Conservation (phyloP, 176 grass and related monocot species). For the Hordeum vulgare region DNA sequence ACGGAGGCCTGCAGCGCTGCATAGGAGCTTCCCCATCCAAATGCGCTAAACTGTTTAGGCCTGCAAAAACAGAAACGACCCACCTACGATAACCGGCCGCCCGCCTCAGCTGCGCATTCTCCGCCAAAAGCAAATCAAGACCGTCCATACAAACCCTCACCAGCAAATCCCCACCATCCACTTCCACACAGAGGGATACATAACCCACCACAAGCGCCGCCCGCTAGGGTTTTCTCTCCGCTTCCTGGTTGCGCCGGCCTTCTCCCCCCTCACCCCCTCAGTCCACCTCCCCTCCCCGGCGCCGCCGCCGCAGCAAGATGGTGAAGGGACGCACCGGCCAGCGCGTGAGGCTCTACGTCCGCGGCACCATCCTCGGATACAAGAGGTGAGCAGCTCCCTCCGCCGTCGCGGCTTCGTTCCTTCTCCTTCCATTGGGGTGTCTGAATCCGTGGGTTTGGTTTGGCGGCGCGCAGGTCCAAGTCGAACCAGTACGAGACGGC, state of each 20-base stretch:
- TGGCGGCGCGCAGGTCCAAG: constrained; percentile 47
- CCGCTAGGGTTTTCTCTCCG: constrained; percentile 17
- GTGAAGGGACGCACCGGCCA: constrained; percentile 52
- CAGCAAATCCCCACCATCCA: not conserved
- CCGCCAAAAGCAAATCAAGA: not conserved
- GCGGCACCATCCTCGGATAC: constrained; percentile 78
- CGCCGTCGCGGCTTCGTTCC: not conserved
- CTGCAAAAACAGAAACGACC: not conserved
- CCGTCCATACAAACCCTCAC: not conserved
- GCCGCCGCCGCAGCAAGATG: constrained; percentile 26
- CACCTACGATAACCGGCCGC: not conserved
- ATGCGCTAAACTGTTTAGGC: accelerated
- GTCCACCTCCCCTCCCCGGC: not conserved
- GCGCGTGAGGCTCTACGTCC: constrained; percentile 64
- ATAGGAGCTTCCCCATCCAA: no score
- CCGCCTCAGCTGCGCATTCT: not conserved
- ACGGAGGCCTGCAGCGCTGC: no score
- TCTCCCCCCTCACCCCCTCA: not conserved
- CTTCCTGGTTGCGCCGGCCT: not conserved
- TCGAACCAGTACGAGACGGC: constrained; percentile 78
- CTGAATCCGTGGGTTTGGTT: not conserved
- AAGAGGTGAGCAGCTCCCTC: constrained; percentile 42
- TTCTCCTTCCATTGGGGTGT: not conserved
- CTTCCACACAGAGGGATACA: not conserved
- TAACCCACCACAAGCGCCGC: not conserved